Base-by-base conservation (phyloP, 148 eudicot genomes). In the Rhododendron henanense region DNA sequence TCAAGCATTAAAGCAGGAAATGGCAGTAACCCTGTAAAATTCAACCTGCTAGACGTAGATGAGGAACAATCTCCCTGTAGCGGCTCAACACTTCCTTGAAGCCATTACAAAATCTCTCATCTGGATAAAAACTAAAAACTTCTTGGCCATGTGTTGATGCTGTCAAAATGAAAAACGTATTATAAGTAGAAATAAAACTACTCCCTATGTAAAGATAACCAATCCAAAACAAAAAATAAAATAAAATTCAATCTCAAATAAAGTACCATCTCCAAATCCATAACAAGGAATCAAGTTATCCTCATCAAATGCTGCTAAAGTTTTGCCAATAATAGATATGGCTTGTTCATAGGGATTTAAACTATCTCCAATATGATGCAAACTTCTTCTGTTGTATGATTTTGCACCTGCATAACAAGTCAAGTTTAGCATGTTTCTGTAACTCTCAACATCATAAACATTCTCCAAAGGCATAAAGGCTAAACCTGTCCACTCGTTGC, bases 261-360 rank as follows among this genome's bases (percentile, higher is more conserved):
- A 57, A 44, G 19, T 95, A 97, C 99, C 99, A 88, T 97, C 99
- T 89, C 99, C 99, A 92, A 97, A 97, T 87, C 99, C 99, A 85
- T 67, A 97, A 86, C 99, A 97, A 4, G 99, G 98, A 85, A 97
- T 97, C 89, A 97, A 80, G 89, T 97, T 97, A 87, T 97, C 99
- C 81, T 97, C 99, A 80, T 97, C 99, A 83, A 97, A 97, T 77
- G 90, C 92, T 57, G 94, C 94, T 81, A 96, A 90, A 41, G 98
- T 97, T 93, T 91, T 95, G 87, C 98, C 99, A 76, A 97, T 93
- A 65, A 97, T 97, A 55, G 98, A 91, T 86, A 97, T 97, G 76
- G 98, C 99, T 87, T 95, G 93, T 84, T 97, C 94, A 83, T 97
- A 97, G 13, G 99, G 98, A 85, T 97, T 97, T 53, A 86, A 88